These are phyloP conservation scores for Alternaria sp. DNA, from an alignment of 2,329 filamentous ascomycete genomes.

Conservation along the genomic window DNA sequence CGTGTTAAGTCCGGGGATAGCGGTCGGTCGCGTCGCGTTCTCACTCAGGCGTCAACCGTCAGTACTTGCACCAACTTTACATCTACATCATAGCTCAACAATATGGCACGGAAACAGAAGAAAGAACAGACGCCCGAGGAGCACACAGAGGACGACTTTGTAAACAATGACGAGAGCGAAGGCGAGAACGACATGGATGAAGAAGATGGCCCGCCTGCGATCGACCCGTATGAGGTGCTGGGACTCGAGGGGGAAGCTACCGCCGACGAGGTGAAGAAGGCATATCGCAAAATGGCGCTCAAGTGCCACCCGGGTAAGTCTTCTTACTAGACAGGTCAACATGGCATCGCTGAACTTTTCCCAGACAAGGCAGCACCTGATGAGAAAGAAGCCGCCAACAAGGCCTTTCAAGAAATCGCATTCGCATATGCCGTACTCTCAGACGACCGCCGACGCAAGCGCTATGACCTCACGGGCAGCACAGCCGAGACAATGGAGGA, in stretches of 20 bases:
- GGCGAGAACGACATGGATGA: slow-evolving; percentile 32
- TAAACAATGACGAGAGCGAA: slow-evolving; percentile 58
- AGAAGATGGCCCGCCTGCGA: slow-evolving; percentile 69
- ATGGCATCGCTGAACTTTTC: slow-evolving; percentile 16
- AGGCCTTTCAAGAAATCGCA: slow-evolving; percentile 87
- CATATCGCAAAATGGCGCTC: slow-evolving; percentile 90
- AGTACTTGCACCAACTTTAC: slow-evolving; percentile 6
- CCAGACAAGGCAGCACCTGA: slow-evolving; percentile 78
- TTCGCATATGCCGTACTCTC: slow-evolving; percentile 95
- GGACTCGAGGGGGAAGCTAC: slow-evolving; percentile 75
- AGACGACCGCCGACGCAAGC: slow-evolving; percentile 78
- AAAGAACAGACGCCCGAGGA: slow-evolving; percentile 15
- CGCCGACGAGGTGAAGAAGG: slow-evolving; percentile 81
- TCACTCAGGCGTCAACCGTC: background rate
- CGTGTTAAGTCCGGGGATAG: slow-evolving; percentile 32
- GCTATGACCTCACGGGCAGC: slow-evolving; percentile 90
- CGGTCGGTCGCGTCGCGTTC: slow-evolving; percentile 39
- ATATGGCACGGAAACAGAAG: slow-evolving; percentile 16
- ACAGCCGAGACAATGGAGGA: slow-evolving; percentile 81
- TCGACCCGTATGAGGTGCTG: slow-evolving; percentile 82
- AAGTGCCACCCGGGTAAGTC: slow-evolving; percentile 75
- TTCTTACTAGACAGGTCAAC: slow-evolving; percentile 19
- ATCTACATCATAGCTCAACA: slow-evolving; percentile 13
- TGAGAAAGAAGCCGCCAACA: slow-evolving; percentile 76
- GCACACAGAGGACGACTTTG: slow-evolving; percentile 19